Evolutionary conservation across 495 filamentous ascomycete genomes (phyloP), one percentile per base, ranked within the genome.

Genomic region (Clavariopsis aquatica): DNA sequence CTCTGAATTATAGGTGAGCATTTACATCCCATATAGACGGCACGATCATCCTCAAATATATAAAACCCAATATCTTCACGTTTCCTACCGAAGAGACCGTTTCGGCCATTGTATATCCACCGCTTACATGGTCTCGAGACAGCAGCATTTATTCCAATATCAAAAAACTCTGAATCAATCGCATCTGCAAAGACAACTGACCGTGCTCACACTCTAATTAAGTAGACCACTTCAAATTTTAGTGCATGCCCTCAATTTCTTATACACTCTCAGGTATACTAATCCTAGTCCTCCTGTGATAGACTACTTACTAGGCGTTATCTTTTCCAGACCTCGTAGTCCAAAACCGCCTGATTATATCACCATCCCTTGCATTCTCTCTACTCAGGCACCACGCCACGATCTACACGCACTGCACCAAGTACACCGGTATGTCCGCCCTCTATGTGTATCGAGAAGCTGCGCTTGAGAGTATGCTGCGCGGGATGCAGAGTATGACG

Each of bases 231-330:
- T 19, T 38, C 26, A 22, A 19, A 56, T 51, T 43, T 64, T 15
- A 64, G 61, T 64, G 57, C 3, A 27, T 54, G 6, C 45, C 45
- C 15, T 19, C 49, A 24, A 23, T 23, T 7, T 17, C 26, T 26
- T 41, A 9, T 26, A n/a, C n/a, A 26, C 29, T 15, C 29, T 47
- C 15, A 24, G 34, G 2, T 41, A 12, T 9, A 51, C 22, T 20
- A 3, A 17, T 19, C 36, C 53, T 51, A 34, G 45, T 53, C 20
- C 3, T 3, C 26, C 38, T 28, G n/a, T n/a, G n/a, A 12, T 20
- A 64, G 61, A 49, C 55, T 58, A 65, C 57, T 31, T 61, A 3
- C 38, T 66, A 9, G 47, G 57, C 56, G 46, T 61, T 22, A 55
- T 66, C 36, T 61, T 49, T 20, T n/a, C 49, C 64, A 19, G 52